Conservation (phyloP, 1,284 basidiomycete genomes). For the Ceratobasidium sp. region DNA sequence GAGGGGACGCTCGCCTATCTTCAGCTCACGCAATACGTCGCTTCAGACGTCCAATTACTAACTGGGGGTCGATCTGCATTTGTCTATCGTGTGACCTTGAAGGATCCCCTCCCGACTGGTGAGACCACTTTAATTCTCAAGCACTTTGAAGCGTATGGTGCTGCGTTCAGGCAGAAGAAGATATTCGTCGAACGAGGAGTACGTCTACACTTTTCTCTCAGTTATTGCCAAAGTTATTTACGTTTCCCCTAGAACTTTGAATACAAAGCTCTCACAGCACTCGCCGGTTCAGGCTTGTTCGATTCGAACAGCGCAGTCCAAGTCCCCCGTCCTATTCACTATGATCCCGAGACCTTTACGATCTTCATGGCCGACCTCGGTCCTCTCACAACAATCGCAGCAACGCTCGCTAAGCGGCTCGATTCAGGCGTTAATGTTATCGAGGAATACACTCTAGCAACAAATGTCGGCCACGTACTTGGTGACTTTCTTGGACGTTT, state of each 20-base stretch:
- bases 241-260: background rate
- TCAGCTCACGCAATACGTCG: background rate
- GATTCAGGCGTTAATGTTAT: background rate
- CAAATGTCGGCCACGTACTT: constrained; percentile 1
- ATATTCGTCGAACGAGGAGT: background rate
- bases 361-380: constrained; percentile 24
- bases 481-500: constrained; percentile 16
- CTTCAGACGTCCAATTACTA: constrained; percentile 2
- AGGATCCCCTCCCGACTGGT: background rate
- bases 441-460: background rate
- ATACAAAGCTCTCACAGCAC: background rate
- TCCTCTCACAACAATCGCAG: background rate
- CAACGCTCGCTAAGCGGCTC: background rate
- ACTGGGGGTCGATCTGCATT: constrained; percentile 13
- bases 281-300: background rate
- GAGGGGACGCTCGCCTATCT: background rate
- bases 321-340: background rate
- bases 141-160: constrained; percentile 6
- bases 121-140: constrained; percentile 7
- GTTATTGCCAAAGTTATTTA: background rate
- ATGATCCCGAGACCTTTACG: constrained; percentile 12
- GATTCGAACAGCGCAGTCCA: constrained; percentile 16
- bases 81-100: background rate
- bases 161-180: background rate
- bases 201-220: background rate